phyloP scores from a whole-genome alignment of 179 eudicot genomes.

The Dionaea muscipula region DNA sequence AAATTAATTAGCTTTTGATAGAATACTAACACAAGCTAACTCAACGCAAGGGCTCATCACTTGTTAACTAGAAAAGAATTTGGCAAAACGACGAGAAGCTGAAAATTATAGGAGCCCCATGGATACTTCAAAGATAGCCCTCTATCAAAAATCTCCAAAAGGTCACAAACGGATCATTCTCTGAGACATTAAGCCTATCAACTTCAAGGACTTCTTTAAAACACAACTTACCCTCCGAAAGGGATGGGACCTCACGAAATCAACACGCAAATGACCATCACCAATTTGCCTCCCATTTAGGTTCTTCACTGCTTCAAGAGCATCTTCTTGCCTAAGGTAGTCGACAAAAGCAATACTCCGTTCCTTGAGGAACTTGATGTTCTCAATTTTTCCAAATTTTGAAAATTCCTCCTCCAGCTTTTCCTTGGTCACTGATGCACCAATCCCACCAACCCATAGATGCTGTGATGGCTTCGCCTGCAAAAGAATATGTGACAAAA shows the following conservation, averaged over 20 bases:
- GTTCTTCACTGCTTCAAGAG: constrained; percentile 54
- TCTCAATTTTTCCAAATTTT: constrained; percentile 73
- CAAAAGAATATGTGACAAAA: constrained; percentile 11
- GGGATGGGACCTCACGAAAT: constrained; percentile 72
- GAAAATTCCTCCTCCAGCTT: constrained; percentile 60
- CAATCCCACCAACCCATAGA: constrained; percentile 85
- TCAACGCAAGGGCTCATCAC: no score
- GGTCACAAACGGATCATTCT: background rate
- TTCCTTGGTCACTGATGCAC: constrained; percentile 60
- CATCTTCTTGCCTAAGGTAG: constrained; percentile 67
- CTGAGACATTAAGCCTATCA: no score
- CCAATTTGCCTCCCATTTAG: constrained; percentile 65
- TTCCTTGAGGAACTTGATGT: constrained; percentile 71
- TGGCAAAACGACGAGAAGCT: no score
- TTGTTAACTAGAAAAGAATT: no score
- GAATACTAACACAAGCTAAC: no score
- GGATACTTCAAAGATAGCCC: background rate
- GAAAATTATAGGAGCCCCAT: no score
- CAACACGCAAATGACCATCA: constrained; percentile 67
- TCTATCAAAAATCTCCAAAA: background rate
- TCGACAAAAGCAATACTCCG: constrained; percentile 77
- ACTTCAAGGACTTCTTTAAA: background rate
- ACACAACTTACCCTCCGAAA: constrained; percentile 48
- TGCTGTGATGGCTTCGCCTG: constrained; percentile 95
- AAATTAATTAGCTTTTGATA: no score